These are phyloP conservation scores for Solanum ahanhuiri DNA, from an alignment of 257 asterid species.

Conservation along the genomic window DNA sequence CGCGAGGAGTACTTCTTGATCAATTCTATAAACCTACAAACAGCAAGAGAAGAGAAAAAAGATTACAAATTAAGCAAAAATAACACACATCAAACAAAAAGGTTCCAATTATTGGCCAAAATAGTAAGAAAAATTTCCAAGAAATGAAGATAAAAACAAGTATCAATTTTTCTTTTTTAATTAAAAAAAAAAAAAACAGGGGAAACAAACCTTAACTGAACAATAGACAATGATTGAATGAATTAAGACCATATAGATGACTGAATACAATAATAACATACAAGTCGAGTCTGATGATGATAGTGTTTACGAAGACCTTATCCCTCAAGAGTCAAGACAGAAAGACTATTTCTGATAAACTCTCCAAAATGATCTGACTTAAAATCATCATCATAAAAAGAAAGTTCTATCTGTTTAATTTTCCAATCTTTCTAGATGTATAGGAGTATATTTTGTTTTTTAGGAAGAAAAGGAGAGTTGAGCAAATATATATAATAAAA, in stretches of 20 bases:
- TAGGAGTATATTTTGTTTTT: not conserved
- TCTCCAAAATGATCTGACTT: not conserved
- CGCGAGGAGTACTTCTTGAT: not conserved
- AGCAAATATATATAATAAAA: not conserved
- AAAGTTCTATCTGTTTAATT: not conserved
- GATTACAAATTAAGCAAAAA: not conserved
- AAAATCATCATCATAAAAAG: not conserved
- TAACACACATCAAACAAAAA: not conserved
- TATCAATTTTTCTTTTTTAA: not conserved
- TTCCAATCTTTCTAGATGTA: not conserved
- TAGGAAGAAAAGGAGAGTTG: not conserved
- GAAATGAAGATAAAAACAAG: not conserved
- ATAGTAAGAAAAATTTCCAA: not conserved
- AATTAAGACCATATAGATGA: not conserved
- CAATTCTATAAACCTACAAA: not conserved
- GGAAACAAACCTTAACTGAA: not conserved
- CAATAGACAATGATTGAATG: not conserved
- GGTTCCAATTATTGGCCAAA: not conserved
- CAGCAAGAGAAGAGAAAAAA: not conserved
- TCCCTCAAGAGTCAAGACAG: fast-evolving
- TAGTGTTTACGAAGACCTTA: not conserved
- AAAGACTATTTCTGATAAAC: not conserved
- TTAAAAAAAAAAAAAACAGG: not conserved
- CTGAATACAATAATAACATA: not conserved
- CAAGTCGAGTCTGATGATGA: not conserved